These are phyloP conservation scores for Abrus precatorius DNA, from an alignment of 306 rosid species.

Conservation along the genomic window DNA sequence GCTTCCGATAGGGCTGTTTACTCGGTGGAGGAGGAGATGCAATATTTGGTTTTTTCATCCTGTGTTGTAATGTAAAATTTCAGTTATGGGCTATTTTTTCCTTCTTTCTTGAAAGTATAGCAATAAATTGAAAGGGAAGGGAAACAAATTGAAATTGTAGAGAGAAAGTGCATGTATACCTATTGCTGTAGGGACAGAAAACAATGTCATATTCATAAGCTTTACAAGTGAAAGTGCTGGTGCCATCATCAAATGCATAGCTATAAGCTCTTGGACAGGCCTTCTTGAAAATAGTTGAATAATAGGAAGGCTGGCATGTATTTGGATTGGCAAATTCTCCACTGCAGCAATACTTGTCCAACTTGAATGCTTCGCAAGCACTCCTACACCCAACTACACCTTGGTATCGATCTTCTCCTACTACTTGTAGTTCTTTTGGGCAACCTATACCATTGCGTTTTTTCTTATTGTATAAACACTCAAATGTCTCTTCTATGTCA, in stretches of 20 bases:
- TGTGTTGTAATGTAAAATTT: slow-evolving; percentile 48
- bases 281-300: slow-evolving; percentile 76
- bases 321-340: slow-evolving; percentile 78
- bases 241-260: slow-evolving; percentile 85
- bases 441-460: slow-evolving; percentile 64
- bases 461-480: neutral
- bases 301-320: slow-evolving; percentile 75
- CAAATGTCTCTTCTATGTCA: slow-evolving; percentile 6
- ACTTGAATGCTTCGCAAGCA: slow-evolving; percentile 81
- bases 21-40: slow-evolving; percentile 52
- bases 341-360: slow-evolving; percentile 78
- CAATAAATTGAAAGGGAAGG: neutral
- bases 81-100: neutral
- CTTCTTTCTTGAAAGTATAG: neutral
- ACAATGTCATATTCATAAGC: slow-evolving; percentile 68
- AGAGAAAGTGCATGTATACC: slow-evolving; percentile 46
- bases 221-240: slow-evolving; percentile 88
- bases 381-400: slow-evolving; percentile 76
- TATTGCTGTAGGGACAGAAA: slow-evolving; percentile 66
- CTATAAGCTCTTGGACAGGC: slow-evolving; percentile 91
- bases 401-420: slow-evolving; percentile 54
- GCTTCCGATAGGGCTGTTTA: slow-evolving; percentile 49
- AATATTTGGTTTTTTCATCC: slow-evolving; percentile 44
- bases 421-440: slow-evolving; percentile 85
- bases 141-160: neutral